phyloP scores from a whole-genome alignment of 2,329 filamentous ascomycete genomes.

The Monosporascus sp. region DNA sequence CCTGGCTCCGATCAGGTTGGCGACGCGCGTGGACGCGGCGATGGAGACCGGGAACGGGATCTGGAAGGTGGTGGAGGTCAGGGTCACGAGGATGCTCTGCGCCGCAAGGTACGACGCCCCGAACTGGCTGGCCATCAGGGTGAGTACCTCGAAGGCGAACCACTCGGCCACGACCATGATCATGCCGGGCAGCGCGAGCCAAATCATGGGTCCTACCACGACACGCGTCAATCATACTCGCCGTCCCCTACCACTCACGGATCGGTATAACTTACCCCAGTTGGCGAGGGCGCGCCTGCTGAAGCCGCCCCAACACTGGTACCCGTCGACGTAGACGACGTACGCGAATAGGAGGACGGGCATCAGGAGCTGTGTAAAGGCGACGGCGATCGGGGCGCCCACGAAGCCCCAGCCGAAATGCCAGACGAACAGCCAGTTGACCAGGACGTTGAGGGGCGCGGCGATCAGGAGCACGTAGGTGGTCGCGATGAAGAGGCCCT shows the following conservation, averaged over 20 bases:
- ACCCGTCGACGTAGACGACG: conserved; percentile 64
- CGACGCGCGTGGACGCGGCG: conserved; percentile 80
- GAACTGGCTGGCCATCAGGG: conserved; percentile 74
- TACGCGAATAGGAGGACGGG: conserved; percentile 70
- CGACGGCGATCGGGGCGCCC: conserved; percentile 73
- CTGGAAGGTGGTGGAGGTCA: conserved; percentile 79
- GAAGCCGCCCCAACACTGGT: conserved; percentile 78
- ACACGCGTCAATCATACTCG: background rate
- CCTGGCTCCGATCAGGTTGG: conserved; percentile 85
- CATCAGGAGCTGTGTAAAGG: conserved; percentile 69
- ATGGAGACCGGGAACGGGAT: conserved; percentile 90
- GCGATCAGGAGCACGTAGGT: conserved; percentile 72
- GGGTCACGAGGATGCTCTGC: conserved; percentile 76
- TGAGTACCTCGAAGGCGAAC: conserved; percentile 87
- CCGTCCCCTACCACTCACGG: background rate
- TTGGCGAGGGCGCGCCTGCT: conserved; percentile 64
- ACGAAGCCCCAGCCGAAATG: conserved; percentile 62
- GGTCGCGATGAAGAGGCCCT: conserved; percentile 75
- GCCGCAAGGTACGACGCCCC: conserved; percentile 77
- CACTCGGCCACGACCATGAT: conserved; percentile 94
- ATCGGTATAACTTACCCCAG: conserved; percentile 47
- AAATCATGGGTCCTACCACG: conserved; percentile 64
- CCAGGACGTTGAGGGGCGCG: conserved; percentile 68
- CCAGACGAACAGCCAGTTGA: conserved; percentile 81
- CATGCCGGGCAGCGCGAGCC: conserved; percentile 80